A percentile compares a stretch with the other conserved stretches of the same genome.
Evolutionary conservation across 495 filamentous ascomycete species (phyloP).

Genomic region (Poronia punctata): DNA sequence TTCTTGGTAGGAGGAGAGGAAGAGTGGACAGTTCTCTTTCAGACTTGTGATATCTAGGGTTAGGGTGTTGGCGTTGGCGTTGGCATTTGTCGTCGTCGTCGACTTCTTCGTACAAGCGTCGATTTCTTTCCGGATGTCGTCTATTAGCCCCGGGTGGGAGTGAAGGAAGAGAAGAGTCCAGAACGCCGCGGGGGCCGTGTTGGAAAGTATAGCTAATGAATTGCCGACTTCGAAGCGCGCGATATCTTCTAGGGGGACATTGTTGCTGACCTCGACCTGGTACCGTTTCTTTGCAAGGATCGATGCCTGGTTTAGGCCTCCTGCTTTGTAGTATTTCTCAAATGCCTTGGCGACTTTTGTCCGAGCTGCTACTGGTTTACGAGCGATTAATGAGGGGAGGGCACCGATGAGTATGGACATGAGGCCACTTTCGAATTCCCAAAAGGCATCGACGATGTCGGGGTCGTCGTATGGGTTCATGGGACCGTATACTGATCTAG

Average conservation of each 20-base stretch:
- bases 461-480: constrained; percentile 41
- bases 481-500: constrained; percentile 41
- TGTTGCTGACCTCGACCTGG: constrained; percentile 21
- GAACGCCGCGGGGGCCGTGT: constrained; percentile 40
- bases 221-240: constrained; percentile 34
- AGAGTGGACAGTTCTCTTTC: constrained; percentile 23
- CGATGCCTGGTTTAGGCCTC: constrained; percentile 29
- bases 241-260: constrained; percentile 32
- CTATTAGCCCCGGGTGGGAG: constrained; percentile 31
- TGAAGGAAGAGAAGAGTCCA: constrained; percentile 39
- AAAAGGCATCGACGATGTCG: constrained; percentile 35
- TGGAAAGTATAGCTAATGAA: constrained; percentile 35
- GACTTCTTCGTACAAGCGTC: constrained; percentile 13
- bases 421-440: constrained; percentile 39
- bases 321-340: constrained; percentile 30
- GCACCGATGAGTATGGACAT: constrained; percentile 27
- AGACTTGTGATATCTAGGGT: constrained; percentile 30
- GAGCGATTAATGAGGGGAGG: constrained; percentile 34
- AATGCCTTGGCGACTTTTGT: constrained; percentile 32
- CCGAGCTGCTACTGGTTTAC: constrained; percentile 34
- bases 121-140: constrained; percentile 11
- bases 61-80: too few relatives aligned
- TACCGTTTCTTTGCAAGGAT: constrained; percentile 26
- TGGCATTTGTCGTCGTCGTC: too few relatives aligned
- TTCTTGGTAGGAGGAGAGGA: too few relatives aligned